Evolutionary conservation across 345 rosid genomes (phyloP), one percentile per base, ranked within the genome.

Genomic region (Lumnitzera racemosa): DNA sequence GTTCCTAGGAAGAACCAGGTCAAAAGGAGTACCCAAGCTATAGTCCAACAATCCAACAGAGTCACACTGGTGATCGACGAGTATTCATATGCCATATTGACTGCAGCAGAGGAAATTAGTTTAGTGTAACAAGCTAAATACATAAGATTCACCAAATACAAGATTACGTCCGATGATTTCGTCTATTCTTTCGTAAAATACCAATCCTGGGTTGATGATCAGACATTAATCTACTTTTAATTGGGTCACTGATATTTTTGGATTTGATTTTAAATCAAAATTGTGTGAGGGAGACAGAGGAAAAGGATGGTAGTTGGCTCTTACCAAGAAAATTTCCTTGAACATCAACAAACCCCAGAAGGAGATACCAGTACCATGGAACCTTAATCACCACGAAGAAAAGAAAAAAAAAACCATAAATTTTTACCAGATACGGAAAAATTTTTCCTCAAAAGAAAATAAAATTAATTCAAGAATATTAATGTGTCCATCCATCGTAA

Each of bases 11-110:
- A 71, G 56, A 81, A 55, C 82, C 81, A 76, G 20, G 92, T 79
- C 47, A 83, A 74, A 61, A 69, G 10, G 43, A 36, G 43, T 36
- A 36, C 43, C 43, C 43, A 36, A 13, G 70, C 70, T 63, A 83
- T 55, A 25, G 92, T 77, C 55, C 53, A 81, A 71, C 83, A 81
- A 47, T 83, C 83, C 74, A 86, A 59, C 53, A 36, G 11, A 24
- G 92, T 77, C 59, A 86, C 87, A 55, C 87, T 83, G 11, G 89
- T 81, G 47, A 79, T 67, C 31, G 89, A 86, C 15, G 92, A 72
- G 74, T 14, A 86, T 65, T 79, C 88, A 61, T n/a, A 83, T 51
- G 92, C 88, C 61, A 81, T 69, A 49, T 83, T 86, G 25, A 75
- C 92, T 86, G 74, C 80, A 66, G 49, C 55, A 71, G 61, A 65